phyloP scores from a whole-genome alignment of 2,329 filamentous ascomycete species.

The Rhynchosporium secalis region DNA sequence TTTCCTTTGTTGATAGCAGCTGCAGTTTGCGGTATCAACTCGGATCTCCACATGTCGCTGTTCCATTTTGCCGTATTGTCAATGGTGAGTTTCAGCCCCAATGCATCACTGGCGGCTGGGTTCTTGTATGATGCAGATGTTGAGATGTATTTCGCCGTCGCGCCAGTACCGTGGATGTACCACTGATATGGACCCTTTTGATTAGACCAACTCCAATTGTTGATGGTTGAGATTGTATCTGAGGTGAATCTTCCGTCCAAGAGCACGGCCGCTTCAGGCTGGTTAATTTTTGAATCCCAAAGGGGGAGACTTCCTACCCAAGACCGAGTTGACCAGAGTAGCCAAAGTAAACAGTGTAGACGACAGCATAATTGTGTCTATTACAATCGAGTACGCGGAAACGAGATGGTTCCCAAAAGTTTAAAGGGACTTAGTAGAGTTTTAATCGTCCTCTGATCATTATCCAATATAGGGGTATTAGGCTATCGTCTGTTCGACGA shows the following conservation, averaged over 20 bases:
- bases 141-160: conserved; percentile 43
- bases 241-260: conserved; percentile 70
- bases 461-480: neutral
- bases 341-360: neutral
- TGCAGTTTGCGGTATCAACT: conserved; percentile 70
- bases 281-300: neutral
- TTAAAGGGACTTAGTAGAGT: neutral
- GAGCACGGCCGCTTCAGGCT: conserved; percentile 43
- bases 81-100: conserved; percentile 70
- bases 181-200: conserved; percentile 71
- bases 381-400: neutral
- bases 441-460: neutral
- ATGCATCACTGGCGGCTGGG: conserved; percentile 52
- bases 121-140: conserved; percentile 51
- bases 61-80: conserved; percentile 67
- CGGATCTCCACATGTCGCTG: conserved; percentile 69
- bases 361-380: neutral
- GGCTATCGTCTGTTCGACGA: neutral
- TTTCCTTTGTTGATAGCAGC: conserved; percentile 64
- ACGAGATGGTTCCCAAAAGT: neutral
- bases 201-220: conserved; percentile 65
- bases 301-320: neutral
- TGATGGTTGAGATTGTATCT: conserved; percentile 53
- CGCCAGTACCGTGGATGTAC: conserved; percentile 68
- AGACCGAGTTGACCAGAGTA: neutral